Evolutionary conservation across 108 stramenopile genomes (phyloP), one percentile per base, ranked within the genome.

Genomic region (Heterococcus sp.): DNA sequence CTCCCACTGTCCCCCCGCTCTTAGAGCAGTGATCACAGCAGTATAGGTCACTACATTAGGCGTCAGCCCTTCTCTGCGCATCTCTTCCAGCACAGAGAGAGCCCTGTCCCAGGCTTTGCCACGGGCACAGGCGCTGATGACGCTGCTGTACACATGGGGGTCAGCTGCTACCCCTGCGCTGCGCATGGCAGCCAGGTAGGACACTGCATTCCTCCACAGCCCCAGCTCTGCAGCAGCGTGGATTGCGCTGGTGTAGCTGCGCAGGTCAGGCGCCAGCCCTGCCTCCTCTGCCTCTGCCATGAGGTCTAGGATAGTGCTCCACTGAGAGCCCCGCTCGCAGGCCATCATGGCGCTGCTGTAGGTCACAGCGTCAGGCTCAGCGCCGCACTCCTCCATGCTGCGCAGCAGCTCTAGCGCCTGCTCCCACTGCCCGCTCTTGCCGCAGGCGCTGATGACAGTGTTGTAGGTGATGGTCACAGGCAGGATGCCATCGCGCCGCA

Each of bases 361-460:
- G n/a, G n/a, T n/a, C n/a, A n/a, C n/a, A n/a, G n/a, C n/a, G n/a
- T n/a, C n/a, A n/a, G n/a, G n/a, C n/a, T n/a, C n/a, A n/a, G n/a
- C n/a, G n/a, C n/a, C n/a, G n/a, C n/a, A n/a, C n/a, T n/a, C n/a
- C n/a, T n/a, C n/a, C n/a, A n/a, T n/a, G n/a, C n/a, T n/a, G n/a
- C n/a, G n/a, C n/a, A n/a, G n/a, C n/a, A n/a, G n/a, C n/a, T n/a
- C n/a, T n/a, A n/a, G n/a, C n/a, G n/a, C n/a, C n/a, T 38, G 67
- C 68, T 68, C 67, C 79, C 79, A 81, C 72, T 81, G 79, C 40
- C 70, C 79, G 64, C 46, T 63, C 79, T 81, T 81, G 4, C 79
- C 79, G 64, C 79, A 81, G 73, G 79, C 79, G 33, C 39, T 58
- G 37, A 81, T 81, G 35, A 71, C 79, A 21, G 79, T 65, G 72